Base-by-base conservation (phyloP, 345 rosid genomes). In the Psidium guajava region DNA sequence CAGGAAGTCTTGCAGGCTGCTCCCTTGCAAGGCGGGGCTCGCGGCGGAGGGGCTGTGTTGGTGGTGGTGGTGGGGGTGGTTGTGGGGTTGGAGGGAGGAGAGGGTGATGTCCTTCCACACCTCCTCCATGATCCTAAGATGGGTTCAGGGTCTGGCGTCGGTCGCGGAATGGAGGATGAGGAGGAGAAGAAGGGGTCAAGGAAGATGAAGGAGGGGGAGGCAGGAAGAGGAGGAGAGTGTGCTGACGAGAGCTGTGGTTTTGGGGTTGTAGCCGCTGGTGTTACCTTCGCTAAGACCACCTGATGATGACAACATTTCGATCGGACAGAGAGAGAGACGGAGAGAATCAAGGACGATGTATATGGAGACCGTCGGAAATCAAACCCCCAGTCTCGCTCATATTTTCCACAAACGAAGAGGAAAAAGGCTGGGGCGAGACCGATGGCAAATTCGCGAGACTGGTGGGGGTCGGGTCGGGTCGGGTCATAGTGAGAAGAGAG, bases 51-150 rank as follows among this genome's bases (percentile, higher is more conserved):
- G 82, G 83, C 86, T 81, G 42, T 52, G 55, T 87, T 44, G 84
- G 86, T 82, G 90, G 91, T 83, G 86, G 47, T 44, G 42, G 42
- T 40, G 42, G 42, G 12, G 86, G 88, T 20, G 42, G 82, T 61
- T 59, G 25, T 87, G 86, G 82, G 90, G 90, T 44, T 86, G 90
- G 49, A 91, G 89, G 18, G 96, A 90, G 64, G 92, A 85, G 36
- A 92, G 92, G 88, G 87, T 94, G 49, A 95, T 93, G 85, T 94
- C 96, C 36, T 93, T 92, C 98, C 98, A 95, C 2, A 95, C 94
- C 82, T 95, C 95, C 90, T 95, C 98, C 97, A 94, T 95, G 91
- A 92, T 82, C 40, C 80, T 36, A 18, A 16, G 80, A 36, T 18
- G 7, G 82, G 18, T 36, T 81, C 11, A 25, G 86, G 58, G 57